phyloP scores from a whole-genome alignment of 805 yeast species.

The Lipomyces starkeyi region DNA sequence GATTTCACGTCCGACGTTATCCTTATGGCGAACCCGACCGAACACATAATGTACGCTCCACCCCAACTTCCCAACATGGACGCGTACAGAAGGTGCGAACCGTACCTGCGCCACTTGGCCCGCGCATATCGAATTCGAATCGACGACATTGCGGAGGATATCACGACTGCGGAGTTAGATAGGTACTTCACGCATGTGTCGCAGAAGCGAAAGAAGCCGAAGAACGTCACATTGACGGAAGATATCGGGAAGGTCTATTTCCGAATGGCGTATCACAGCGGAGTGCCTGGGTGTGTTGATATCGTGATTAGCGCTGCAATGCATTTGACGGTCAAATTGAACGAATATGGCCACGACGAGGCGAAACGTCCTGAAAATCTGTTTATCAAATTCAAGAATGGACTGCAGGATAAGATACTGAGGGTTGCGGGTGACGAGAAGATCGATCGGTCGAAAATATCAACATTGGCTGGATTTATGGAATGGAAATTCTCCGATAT shows the following conservation, averaged over 20 bases:
- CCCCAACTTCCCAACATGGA: neutral
- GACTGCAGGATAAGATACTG: neutral
- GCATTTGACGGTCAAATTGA: neutral
- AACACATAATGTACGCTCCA: neutral
- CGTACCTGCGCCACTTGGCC: neutral
- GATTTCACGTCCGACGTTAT: neutral
- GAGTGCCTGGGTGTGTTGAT: neutral
- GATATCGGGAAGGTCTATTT: neutral
- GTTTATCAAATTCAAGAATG: neutral
- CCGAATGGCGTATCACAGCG: neutral
- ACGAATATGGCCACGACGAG: neutral
- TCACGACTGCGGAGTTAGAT: neutral
- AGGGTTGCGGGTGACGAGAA: neutral
- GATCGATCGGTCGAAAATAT: neutral
- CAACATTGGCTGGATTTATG: neutral
- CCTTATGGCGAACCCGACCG: neutral
- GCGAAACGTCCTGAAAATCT: neutral
- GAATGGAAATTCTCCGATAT: neutral
- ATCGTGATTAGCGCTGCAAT: conserved; percentile 1
- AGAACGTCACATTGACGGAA: neutral
- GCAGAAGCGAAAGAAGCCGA: neutral
- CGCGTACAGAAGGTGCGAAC: neutral
- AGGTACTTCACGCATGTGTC: neutral
- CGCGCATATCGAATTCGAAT: neutral
- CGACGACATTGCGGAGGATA: neutral